Evolutionary conservation across 192 early-diverging fungal species (phyloP).

Genomic region (Gaertneriomyces semiglobifer): DNA sequence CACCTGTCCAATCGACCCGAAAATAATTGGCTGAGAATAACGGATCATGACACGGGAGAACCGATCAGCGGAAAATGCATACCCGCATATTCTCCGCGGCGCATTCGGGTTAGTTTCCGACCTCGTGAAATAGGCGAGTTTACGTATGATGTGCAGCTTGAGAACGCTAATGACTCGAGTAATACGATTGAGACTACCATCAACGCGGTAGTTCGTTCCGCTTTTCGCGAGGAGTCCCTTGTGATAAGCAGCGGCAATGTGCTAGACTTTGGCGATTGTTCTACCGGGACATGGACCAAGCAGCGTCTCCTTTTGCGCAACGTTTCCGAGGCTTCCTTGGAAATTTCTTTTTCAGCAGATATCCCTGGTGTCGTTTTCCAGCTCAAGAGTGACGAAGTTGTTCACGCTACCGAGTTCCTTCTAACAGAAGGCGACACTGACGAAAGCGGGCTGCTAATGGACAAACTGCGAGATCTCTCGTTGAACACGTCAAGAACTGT

Average conservation of each 20-base stretch:
- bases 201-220: conserved; percentile 76
- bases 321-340: conserved; percentile 67
- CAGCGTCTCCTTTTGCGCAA: conserved; percentile 79
- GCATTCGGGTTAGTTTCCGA: conserved; percentile 79
- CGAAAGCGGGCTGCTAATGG: conserved; percentile 5
- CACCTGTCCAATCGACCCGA: conserved; percentile 59
- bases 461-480: conserved; percentile 14
- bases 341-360: conserved; percentile 65
- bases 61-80: conserved; percentile 57
- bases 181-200: conserved; percentile 79
- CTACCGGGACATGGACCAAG: conserved; percentile 81
- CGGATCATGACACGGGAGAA: conserved; percentile 70
- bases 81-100: conserved; percentile 61
- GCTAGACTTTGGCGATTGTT: conserved; percentile 93
- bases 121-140: conserved; percentile 89
- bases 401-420: conserved; percentile 2
- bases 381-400: conserved; percentile 30
- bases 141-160: conserved; percentile 80
- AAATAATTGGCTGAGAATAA: conserved; percentile 66
- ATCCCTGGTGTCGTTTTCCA: conserved; percentile 49
- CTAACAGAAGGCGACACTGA: conserved; percentile 12
- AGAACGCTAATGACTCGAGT: conserved; percentile 82
- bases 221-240: conserved; percentile 67
- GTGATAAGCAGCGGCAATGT: conserved; percentile 66
- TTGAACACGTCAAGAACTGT: neutral